Evolutionary conservation across 2,329 filamentous ascomycete genomes (phyloP).

Genomic region (Epichloe festucae): DNA sequence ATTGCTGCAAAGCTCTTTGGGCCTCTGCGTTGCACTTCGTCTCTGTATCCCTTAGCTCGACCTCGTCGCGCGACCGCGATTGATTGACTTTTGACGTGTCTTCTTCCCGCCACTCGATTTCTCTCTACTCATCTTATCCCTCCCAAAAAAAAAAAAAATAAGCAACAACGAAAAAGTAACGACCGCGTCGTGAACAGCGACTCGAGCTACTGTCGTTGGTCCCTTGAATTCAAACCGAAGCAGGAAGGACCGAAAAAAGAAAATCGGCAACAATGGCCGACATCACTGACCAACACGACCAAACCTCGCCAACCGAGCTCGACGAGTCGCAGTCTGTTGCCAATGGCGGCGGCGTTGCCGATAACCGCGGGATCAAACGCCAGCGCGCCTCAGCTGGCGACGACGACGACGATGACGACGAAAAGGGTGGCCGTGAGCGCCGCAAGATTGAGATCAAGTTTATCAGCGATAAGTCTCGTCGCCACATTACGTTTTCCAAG

Average conservation of each 20-base stretch:
- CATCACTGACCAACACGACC: constrained; percentile 66
- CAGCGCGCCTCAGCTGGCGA: constrained; percentile 70
- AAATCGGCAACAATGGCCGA: constrained; percentile 49
- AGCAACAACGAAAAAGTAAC: neutral
- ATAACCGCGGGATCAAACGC: constrained; percentile 80
- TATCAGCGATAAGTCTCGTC: constrained; percentile 98
- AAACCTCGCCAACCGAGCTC: constrained; percentile 60
- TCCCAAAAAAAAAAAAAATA: neutral
- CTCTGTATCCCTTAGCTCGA: neutral
- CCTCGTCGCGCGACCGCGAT: neutral
- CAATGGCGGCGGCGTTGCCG: constrained; percentile 57
- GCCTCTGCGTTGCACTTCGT: neutral
- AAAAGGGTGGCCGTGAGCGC: constrained; percentile 94
- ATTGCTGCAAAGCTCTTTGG: constrained; percentile 1
- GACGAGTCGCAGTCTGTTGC: constrained; percentile 60
- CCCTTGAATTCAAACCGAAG: neutral
- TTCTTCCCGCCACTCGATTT: constrained; percentile 1
- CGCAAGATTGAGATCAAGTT: constrained; percentile 99
- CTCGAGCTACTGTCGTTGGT: constrained; percentile 2
- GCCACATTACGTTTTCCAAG: constrained; percentile 99
- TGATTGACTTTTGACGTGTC: constrained; percentile 2
- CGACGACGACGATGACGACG: constrained; percentile 94
- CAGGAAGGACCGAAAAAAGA: neutral
- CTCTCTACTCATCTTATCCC: neutral
- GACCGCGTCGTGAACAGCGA: constrained; percentile 1